Evolutionary conservation across 2,329 filamentous ascomycete genomes (phyloP).

Genomic region (Penicillium sp.): DNA sequence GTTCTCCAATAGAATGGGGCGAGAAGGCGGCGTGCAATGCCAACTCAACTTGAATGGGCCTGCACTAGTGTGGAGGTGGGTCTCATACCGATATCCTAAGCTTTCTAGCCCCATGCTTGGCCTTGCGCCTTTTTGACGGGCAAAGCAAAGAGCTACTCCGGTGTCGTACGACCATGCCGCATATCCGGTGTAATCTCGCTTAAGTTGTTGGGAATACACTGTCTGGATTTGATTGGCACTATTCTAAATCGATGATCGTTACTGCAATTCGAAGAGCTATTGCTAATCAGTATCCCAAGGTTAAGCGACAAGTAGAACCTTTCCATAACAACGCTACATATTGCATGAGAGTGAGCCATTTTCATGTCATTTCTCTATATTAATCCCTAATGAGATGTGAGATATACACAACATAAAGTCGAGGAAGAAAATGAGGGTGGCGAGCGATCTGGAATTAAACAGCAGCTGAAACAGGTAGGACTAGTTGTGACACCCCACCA

Average conservation of each 20-base stretch:
- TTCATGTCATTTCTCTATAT: too few relatives aligned
- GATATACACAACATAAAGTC: neutral
- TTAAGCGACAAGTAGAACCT: too few relatives aligned
- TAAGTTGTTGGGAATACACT: too few relatives aligned
- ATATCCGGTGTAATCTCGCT: neutral
- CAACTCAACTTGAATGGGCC: neutral
- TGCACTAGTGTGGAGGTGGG: neutral
- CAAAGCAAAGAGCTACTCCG: neutral
- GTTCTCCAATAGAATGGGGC: neutral
- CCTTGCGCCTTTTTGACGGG: neutral
- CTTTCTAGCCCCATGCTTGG: neutral
- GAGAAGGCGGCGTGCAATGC: neutral
- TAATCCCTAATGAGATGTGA: too few relatives aligned
- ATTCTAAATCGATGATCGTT: too few relatives aligned
- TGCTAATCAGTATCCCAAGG: too few relatives aligned
- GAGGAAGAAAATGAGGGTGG: neutral
- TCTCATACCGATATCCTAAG: neutral
- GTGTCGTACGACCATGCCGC: neutral
- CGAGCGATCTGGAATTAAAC: neutral
- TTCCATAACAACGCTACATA: too few relatives aligned
- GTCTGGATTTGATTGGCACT: too few relatives aligned
- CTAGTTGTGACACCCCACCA: slow-evolving; percentile 16
- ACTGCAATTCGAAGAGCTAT: too few relatives aligned
- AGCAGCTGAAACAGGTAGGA: slow-evolving; percentile 9
- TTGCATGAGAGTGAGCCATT: too few relatives aligned